Conservation (phyloP, 305 asterid species). For the Fraxinus latifolia region DNA sequence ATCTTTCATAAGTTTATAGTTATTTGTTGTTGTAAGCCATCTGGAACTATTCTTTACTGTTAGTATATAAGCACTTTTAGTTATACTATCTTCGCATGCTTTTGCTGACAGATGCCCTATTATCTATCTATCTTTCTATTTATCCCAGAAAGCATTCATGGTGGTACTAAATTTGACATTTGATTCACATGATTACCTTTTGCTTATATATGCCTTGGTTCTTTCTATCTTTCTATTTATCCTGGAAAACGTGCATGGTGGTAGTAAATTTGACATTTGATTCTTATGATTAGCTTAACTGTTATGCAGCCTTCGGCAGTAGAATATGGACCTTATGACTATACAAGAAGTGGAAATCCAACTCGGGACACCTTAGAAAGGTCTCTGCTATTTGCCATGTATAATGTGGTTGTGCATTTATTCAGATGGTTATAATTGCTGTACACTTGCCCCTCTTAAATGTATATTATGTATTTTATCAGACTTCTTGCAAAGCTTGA, state of each 20-base stretch:
- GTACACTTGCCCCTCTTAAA: neutral
- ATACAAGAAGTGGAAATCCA: conserved; percentile 95
- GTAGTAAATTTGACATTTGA: neutral
- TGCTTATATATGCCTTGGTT: neutral
- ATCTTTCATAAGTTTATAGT: neutral
- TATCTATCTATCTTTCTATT: neutral
- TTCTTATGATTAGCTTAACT: neutral
- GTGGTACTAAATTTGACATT: neutral
- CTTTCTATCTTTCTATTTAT: neutral
- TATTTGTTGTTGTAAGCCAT: neutral
- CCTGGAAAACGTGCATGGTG: neutral
- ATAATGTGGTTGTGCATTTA: conserved; percentile 20
- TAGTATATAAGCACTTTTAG: neutral
- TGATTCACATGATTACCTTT: neutral
- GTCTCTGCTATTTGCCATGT: conserved; percentile 33
- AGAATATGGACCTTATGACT: conserved; percentile 67
- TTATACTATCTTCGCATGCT: neutral
- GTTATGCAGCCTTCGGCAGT: conserved; percentile 80
- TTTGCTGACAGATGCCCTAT: neutral
- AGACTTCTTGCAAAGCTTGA: conserved; percentile 90
- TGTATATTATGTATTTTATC: conserved; percentile 24
- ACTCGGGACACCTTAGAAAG: conserved; percentile 82
- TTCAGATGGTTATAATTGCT: neutral
- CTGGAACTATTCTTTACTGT: neutral
- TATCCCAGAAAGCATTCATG: neutral